These are phyloP conservation scores for Eucalyptus camaldulensis DNA, from an alignment of 345 rosid species.

Conservation along the genomic window DNA sequence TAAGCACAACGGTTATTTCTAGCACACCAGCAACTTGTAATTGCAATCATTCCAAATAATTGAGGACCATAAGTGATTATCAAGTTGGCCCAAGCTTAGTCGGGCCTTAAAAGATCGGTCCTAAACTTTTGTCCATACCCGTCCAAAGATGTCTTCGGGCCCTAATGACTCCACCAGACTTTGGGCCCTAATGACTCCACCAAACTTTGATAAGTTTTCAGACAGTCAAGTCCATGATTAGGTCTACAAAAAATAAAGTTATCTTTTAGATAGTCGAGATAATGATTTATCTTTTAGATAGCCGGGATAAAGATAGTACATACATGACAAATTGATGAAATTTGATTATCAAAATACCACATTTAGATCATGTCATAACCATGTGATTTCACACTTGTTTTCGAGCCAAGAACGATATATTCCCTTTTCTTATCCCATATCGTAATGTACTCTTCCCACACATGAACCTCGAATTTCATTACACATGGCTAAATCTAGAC, in stretches of 20 bases:
- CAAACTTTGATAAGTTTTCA: no score
- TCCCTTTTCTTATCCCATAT: not conserved
- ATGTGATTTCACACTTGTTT: not conserved
- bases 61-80: not conserved
- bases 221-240: not conserved
- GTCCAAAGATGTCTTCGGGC: not conserved
- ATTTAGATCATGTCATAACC: not conserved
- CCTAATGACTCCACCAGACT: no score
- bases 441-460: not conserved
- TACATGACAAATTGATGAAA: not conserved
- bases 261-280: rapidly evolving
- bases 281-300: not conserved
- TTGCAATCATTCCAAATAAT: not conserved
- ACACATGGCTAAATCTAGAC: not conserved
- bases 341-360: not conserved
- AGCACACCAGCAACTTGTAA: not conserved
- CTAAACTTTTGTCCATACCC: not conserved
- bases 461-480: not conserved
- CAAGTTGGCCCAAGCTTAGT: not conserved
- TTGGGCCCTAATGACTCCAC: not conserved
- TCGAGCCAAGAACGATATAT: not conserved
- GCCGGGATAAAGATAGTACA: rapidly evolving
- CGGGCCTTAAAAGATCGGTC: not conserved
- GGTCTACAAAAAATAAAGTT: rapidly evolving
- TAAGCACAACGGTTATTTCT: not conserved